Evolutionary conservation across 2,329 filamentous ascomycete genomes (phyloP).

Genomic region (Scytalidium sp.): DNA sequence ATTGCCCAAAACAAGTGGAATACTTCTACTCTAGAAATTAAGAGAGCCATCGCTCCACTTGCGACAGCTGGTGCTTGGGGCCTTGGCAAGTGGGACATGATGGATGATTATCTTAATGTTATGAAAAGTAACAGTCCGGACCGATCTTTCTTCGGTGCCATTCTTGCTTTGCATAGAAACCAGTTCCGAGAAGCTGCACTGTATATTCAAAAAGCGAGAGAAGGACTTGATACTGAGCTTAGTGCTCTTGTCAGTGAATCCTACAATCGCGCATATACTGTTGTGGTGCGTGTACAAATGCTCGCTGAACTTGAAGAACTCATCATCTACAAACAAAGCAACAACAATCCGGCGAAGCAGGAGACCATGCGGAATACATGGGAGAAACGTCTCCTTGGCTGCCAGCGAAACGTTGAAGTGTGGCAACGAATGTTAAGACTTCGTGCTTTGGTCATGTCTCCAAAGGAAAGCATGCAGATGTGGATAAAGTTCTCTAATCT

Average conservation of each 20-base stretch:
- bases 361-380: constrained; percentile 89
- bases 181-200: constrained; percentile 88
- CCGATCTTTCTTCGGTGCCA: constrained; percentile 95
- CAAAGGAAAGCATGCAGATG: constrained; percentile 95
- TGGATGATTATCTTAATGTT: constrained; percentile 94
- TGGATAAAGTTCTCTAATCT: constrained; percentile 99
- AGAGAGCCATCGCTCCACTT: constrained; percentile 86
- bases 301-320: constrained; percentile 97
- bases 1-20: constrained; percentile 93
- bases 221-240: constrained; percentile 92
- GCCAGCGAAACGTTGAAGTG: constrained; percentile 94
- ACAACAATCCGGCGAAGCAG: constrained; percentile 76
- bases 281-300: constrained; percentile 99
- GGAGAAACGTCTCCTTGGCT: constrained; percentile 92
- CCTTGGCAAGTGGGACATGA: constrained; percentile 92
- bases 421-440: constrained; percentile 99
- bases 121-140: constrained; percentile 95
- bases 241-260: constrained; percentile 97
- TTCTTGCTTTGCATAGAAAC: constrained; percentile 90
- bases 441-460: constrained; percentile 84
- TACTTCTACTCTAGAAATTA: constrained; percentile 81
- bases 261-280: constrained; percentile 94
- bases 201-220: constrained; percentile 87
- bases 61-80: constrained; percentile 97
- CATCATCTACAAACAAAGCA: constrained; percentile 92